Evolutionary conservation across 2,329 filamentous ascomycete genomes (phyloP).

Genomic region (Fusarium nurragi): DNA sequence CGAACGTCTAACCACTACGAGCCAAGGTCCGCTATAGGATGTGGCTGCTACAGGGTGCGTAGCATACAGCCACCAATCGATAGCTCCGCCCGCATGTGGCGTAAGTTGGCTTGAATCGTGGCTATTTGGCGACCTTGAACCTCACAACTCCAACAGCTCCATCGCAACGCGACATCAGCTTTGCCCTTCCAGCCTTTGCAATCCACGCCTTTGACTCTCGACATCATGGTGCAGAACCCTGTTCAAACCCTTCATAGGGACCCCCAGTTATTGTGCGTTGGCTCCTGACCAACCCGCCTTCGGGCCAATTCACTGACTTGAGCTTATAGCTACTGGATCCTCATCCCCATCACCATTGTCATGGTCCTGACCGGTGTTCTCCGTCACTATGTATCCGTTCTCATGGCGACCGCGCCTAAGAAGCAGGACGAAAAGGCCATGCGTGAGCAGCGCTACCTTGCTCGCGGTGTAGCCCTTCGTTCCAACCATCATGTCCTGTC

Average conservation of each 20-base stretch:
- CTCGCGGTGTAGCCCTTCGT: slow-evolving; percentile 86
- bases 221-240: slow-evolving; percentile 80
- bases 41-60: slow-evolving; percentile 26
- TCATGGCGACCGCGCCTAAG: slow-evolving; percentile 88
- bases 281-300: background rate
- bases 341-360: slow-evolving; percentile 95
- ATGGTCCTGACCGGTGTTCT: slow-evolving; percentile 98
- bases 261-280: slow-evolving; percentile 91
- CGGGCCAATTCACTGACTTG: slow-evolving; percentile 28
- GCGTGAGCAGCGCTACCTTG: slow-evolving; percentile 85
- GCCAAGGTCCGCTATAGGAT: background rate
- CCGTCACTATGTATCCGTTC: slow-evolving; percentile 93
- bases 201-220: slow-evolving; percentile 15
- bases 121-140: slow-evolving; percentile 34
- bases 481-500: slow-evolving; percentile 84
- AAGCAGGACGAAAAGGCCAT: slow-evolving; percentile 78
- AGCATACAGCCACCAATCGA: slow-evolving; percentile 2
- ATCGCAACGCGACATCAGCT: slow-evolving; percentile 27
- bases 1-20: slow-evolving; percentile 7
- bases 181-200: slow-evolving; percentile 1
- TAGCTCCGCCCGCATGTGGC: slow-evolving; percentile 30
- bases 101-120: slow-evolving; percentile 29
- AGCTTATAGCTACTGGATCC: slow-evolving; percentile 89
- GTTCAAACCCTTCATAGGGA: slow-evolving; percentile 98
- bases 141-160: slow-evolving; percentile 26